phyloP scores from a whole-genome alignment of 2,329 filamentous ascomycete species.

The Aspergillus jensenii region DNA sequence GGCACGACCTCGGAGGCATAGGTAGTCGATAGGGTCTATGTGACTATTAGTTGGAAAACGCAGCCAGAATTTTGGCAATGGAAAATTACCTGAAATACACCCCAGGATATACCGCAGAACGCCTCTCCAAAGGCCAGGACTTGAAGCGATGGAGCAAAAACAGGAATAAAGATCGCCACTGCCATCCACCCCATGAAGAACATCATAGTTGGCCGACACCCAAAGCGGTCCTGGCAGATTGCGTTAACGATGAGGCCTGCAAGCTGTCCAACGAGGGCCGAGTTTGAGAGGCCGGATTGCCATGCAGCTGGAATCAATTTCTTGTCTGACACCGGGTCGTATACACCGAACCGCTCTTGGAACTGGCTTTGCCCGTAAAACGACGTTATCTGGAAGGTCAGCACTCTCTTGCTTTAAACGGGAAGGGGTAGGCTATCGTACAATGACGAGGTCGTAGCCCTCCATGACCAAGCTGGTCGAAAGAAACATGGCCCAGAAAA shows the following conservation, averaged over 20 bases:
- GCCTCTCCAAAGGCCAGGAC: slow-evolving; percentile 8
- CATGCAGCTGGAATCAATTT: slow-evolving; percentile 25
- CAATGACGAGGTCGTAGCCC: slow-evolving; percentile 22
- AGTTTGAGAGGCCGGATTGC: slow-evolving; percentile 27
- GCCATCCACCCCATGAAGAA: slow-evolving; percentile 12
- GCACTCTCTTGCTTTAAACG: neutral
- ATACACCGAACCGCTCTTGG: slow-evolving; percentile 9
- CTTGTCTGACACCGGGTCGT: neutral
- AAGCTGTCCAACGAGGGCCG: slow-evolving; percentile 17
- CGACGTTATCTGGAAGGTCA: slow-evolving; percentile 3
- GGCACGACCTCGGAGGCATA: slow-evolving; percentile 34
- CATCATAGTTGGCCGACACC: slow-evolving; percentile 26
- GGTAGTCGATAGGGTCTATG: slow-evolving; percentile 10
- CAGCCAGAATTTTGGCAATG: no score
- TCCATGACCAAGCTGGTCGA: slow-evolving; percentile 31
- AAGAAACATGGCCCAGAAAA: slow-evolving; percentile 27
- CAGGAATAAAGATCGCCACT: slow-evolving; percentile 16
- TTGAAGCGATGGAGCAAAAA: slow-evolving; percentile 11
- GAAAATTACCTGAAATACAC: slow-evolving; percentile 8
- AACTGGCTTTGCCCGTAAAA: slow-evolving; percentile 14
- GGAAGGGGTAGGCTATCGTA: neutral
- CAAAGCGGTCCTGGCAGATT: slow-evolving; percentile 25
- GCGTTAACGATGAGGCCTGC: slow-evolving; percentile 24
- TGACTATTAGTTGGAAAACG: neutral
- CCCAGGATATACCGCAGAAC: slow-evolving; percentile 13